phyloP scores from a whole-genome alignment of 352 stramenopile species.

The Blastocystis sp. region DNA sequence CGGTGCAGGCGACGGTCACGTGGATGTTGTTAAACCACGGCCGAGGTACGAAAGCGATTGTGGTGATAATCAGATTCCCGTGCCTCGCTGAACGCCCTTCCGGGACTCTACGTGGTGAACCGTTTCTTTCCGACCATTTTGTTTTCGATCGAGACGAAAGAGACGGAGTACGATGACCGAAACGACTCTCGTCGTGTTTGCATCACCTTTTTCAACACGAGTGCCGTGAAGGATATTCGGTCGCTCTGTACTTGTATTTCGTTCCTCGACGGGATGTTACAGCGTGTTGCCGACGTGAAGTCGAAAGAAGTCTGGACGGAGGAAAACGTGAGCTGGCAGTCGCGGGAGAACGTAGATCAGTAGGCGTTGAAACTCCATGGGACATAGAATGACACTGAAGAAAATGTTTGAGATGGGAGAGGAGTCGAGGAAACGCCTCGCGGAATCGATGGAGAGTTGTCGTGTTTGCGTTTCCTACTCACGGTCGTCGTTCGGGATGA shows the following conservation, averaged over 20 bases:
- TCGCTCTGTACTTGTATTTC: conserved; percentile 46
- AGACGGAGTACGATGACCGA: conserved; percentile 26
- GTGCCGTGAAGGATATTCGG: conserved; percentile 36
- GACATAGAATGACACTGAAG: neutral
- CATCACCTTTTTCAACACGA: conserved; percentile 53
- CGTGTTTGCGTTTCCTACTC: conserved; percentile 46
- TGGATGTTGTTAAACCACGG: neutral
- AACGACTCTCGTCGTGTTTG: conserved; percentile 1
- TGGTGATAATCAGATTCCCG: neutral
- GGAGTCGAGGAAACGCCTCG: neutral
- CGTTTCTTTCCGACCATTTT: conserved; percentile 12
- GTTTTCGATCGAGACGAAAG: conserved; percentile 33
- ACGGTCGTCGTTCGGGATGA: conserved; percentile 16
- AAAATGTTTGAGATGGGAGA: conserved; percentile 35
- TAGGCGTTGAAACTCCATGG: neutral
- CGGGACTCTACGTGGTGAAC: conserved; percentile 12
- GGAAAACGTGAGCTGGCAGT: conserved; percentile 12
- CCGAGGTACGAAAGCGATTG: neutral
- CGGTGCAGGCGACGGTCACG: conserved; percentile 41
- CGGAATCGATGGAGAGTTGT: neutral
- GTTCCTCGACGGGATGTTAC: conserved; percentile 19
- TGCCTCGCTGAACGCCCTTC: neutral
- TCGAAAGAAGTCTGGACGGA: conserved; percentile 33
- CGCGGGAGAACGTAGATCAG: conserved; percentile 16
- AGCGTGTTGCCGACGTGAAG: conserved; percentile 1